Conservation (phyloP, 331 rosid genomes). For the Telfairia occidentalis region DNA sequence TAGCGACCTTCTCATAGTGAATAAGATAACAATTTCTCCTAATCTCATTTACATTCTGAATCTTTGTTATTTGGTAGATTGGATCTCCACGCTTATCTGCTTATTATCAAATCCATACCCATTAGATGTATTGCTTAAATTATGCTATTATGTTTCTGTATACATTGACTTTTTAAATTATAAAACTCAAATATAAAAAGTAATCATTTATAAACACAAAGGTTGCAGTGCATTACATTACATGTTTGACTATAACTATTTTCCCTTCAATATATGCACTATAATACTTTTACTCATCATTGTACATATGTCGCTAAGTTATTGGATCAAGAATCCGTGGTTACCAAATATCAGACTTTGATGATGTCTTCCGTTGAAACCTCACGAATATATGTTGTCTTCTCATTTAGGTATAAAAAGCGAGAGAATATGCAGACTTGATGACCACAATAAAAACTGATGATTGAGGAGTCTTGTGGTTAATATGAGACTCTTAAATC, state of each 20-base stretch:
- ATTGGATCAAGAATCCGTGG: neutral
- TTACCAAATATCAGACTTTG: neutral
- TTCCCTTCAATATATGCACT: neutral
- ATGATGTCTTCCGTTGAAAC: slow-evolving; percentile 2
- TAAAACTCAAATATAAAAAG: neutral
- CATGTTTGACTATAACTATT: neutral
- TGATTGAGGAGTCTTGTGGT: too few relatives aligned
- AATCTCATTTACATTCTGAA: too few relatives aligned
- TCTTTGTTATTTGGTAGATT: neutral
- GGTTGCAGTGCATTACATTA: neutral
- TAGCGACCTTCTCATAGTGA: too few relatives aligned
- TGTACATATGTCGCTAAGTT: neutral
- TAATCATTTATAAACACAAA: neutral
- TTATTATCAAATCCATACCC: neutral
- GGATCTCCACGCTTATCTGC: neutral
- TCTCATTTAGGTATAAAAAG: neutral
- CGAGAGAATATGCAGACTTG: neutral
- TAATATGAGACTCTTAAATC: too few relatives aligned
- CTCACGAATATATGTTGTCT: neutral
- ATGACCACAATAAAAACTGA: too few relatives aligned
- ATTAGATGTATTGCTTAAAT: neutral
- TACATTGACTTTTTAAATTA: neutral
- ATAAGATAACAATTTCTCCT: too few relatives aligned
- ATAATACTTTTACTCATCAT: neutral
- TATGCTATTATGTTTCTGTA: neutral